Percentiles rank a stretch among this genome's conserved stretches.
phyloP scores from a whole-genome alignment of 2,329 filamentous ascomycete genomes.

The Ophiostoma ulmi region DNA sequence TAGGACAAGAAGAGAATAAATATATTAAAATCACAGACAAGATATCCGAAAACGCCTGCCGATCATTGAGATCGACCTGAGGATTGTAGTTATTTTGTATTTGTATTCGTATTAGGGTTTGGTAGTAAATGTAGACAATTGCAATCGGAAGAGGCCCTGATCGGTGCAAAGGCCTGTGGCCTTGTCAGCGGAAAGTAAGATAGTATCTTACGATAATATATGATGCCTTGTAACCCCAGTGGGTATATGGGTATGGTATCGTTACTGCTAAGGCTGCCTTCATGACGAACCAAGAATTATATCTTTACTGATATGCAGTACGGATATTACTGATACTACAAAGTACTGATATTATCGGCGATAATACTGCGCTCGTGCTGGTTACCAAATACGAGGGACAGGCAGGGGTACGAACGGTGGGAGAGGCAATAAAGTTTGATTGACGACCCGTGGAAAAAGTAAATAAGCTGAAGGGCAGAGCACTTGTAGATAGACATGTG shows the following conservation, averaged over 20 bases:
- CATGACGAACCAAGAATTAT: background rate
- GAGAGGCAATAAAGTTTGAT: background rate
- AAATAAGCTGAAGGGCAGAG: background rate
- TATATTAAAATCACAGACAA: background rate
- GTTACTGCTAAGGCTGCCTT: background rate
- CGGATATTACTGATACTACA: too few species aligned
- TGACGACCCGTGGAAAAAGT: background rate
- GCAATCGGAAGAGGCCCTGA: too few species aligned
- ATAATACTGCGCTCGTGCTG: slow-evolving; percentile 2
- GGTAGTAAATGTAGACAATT: too few species aligned
- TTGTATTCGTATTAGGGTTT: too few species aligned
- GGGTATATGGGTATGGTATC: background rate
- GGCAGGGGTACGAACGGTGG: background rate
- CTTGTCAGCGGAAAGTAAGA: background rate
- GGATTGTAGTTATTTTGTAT: too few species aligned
- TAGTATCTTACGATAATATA: too few species aligned
- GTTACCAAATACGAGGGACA: slow-evolving; percentile 7
- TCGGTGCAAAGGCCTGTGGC: background rate
- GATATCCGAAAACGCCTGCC: background rate
- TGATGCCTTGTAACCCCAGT: too few species aligned
- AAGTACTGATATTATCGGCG: background rate
- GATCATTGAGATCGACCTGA: background rate
- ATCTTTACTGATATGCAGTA: background rate
- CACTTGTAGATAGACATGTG: background rate
- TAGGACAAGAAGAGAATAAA: background rate